These are phyloP conservation scores for Fusarium keratoplasticum DNA, from an alignment of 2,329 filamentous ascomycete species.

Conservation along the genomic window DNA sequence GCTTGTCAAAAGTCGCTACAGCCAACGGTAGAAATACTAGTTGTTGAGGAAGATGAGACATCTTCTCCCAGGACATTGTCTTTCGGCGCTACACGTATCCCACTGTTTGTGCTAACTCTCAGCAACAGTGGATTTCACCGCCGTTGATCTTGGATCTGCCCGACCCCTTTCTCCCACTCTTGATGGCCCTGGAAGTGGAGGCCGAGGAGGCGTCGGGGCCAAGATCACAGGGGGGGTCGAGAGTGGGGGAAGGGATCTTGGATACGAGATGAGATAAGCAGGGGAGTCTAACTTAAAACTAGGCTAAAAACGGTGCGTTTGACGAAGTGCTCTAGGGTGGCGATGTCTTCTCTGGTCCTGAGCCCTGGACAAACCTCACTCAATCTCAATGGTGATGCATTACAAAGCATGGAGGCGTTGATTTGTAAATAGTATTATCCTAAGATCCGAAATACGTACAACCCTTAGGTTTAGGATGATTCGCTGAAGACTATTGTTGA, in stretches of 20 bases:
- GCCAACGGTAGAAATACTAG: not conserved
- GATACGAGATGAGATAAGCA: not conserved
- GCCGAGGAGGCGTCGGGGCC: not conserved
- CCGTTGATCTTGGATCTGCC: not conserved
- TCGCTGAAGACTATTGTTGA: not conserved
- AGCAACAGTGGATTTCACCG: not conserved
- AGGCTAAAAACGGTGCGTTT: conserved; percentile 39
- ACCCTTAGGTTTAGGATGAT: no score
- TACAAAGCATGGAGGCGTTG: not conserved
- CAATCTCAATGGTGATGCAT: not conserved
- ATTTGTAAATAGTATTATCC: not conserved
- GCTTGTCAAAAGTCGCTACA: not conserved
- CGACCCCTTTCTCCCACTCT: not conserved
- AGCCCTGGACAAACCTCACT: not conserved
- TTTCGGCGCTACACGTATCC: not conserved
- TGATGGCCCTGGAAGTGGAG: not conserved
- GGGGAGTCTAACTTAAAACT: not conserved
- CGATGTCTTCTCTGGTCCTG: not conserved
- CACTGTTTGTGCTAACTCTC: not conserved
- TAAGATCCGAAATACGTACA: no score
- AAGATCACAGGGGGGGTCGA: not conserved
- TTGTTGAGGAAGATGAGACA: not conserved
- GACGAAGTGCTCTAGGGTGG: not conserved
- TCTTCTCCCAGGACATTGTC: not conserved
- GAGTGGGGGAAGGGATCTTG: not conserved